Evolutionary conservation across 2,329 filamentous ascomycete genomes (phyloP), one percentile per base, ranked within the genome.

Genomic region (Verticillium klebahnii): DNA sequence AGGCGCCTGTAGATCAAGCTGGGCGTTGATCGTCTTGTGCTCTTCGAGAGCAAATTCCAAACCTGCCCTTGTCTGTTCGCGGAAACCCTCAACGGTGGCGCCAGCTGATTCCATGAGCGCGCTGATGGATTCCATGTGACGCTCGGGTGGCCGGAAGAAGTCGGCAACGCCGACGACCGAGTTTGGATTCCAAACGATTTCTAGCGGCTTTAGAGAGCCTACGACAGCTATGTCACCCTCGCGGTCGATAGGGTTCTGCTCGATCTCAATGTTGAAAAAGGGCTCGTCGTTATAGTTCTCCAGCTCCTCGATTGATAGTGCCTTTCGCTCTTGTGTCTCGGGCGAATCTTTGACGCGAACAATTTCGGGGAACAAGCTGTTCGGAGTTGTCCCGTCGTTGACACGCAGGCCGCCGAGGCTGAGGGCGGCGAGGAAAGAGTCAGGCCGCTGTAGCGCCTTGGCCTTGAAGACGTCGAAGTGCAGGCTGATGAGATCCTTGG

Each of bases 111-210:
- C 96, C 88, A 99, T 92, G 61, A 99, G 82, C 1, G 95, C 96
- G 14, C 88, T 90, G 68, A 99, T 97, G 11, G 95, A 99, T 72
- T 99, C 95, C 93, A 99, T 97, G 72, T 99, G 96, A 58, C 93
- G 85, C 73, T 97, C 93, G 0, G 95, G 96, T 0, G 95, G 95
- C 65, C 94, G 90, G 80, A 99, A 99, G 79, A 99, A 99, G 68
- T 93, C 92, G 60, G 89, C 92, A 45, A 98, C 87, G 57, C 95
- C 93, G 6, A 97, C 88, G 0, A 98, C 83, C 67, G 98, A 96
- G 66, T 89, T 91, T 1, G 96, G 95, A 69, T 99, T 99, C 85
- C 97, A 99, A 29, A 99, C 92, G 60, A 99, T 90, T 73, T 99
- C 96, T 67, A 99, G 89, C 55, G 93, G 95, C 74, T 96, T 97